Base-by-base conservation (phyloP, 208 protist genomes). In the Phytomonas sp. region DNA sequence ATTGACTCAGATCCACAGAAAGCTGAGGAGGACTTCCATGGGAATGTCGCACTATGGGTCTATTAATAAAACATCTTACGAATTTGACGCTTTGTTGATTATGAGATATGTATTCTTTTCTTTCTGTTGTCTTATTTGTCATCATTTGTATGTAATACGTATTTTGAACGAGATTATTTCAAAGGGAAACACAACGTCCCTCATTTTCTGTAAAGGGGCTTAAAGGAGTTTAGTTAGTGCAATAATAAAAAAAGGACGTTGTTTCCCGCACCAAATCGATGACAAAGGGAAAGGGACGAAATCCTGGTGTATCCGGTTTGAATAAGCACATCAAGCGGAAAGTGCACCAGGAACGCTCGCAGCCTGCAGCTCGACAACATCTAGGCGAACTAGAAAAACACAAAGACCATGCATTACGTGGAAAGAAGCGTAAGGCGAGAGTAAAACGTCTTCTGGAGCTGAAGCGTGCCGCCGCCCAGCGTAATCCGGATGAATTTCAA, bases 401-500 rank as follows among this genome's bases (percentile, higher is more conserved):
- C 72, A 96, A 96, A 74, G 94, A 98, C 75, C 92, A 98, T 76
- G 83, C 91, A 3, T 70, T 94, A 45, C 83, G 94, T 26, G 77
- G 93, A 8, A 86, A 89, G 59, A 84, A 88, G 72, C 80, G 89
- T 29, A 84, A 93, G 60, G 73, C 74, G 0, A 97, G 97, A 71
- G 79, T 94, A 16, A 67, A 87, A 65, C 76, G 79, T 16, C 79
- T 98, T 23, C 69, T 83, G 61, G 49, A 91, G 52, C 76, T 98
- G 33, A 91, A 93, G 75, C 82, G 92, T 0, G 84, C 85, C 4
- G 93, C 88, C 4, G 88, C 92, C 29, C 87, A 96, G 71, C 87
- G 92, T 56, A 98, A 98, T 70, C 93, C 93, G 0, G 93, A 98
- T 83, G 94, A 98, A 78, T 98, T 96, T 70, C 78, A 97, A 70